Evolutionary conservation across 2,329 filamentous ascomycete species (phyloP).

Genomic region (Fusarium sp.): DNA sequence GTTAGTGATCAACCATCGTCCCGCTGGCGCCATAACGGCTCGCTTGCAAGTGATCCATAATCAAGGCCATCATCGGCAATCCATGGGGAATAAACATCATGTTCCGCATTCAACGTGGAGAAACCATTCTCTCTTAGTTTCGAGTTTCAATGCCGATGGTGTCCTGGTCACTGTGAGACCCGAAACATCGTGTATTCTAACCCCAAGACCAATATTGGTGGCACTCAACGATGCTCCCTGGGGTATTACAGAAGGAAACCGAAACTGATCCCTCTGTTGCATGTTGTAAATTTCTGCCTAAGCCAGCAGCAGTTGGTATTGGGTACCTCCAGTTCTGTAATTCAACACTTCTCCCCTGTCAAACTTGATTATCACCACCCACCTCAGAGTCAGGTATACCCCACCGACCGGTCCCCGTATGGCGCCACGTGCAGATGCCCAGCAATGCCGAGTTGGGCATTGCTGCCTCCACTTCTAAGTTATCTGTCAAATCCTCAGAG

Average conservation of each 20-base stretch:
- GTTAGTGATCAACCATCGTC: conserved; percentile 6
- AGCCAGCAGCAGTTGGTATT: conserved; percentile 13
- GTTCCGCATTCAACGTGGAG: conserved; percentile 31
- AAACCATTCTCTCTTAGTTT: conserved; percentile 2
- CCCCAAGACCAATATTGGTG: not conserved
- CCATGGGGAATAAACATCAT: conserved; percentile 19
- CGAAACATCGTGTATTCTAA: not conserved
- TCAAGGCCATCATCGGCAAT: conserved; percentile 6
- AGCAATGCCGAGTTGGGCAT: conserved; percentile 36
- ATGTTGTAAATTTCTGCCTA: conserved; percentile 23
- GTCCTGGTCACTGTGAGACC: conserved; percentile 11
- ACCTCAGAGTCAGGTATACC: conserved; percentile 25
- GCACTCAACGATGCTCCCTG: not conserved
- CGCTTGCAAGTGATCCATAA: conserved; percentile 20
- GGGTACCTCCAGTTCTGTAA: not conserved
- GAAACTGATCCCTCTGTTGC: not conserved
- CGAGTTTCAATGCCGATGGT: conserved; percentile 6
- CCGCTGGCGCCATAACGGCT: conserved; percentile 1
- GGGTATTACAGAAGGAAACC: not conserved
- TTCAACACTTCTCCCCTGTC: conserved; percentile 14
- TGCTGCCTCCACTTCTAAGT: conserved; percentile 15
- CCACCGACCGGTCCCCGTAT: conserved; percentile 39
- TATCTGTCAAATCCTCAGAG: conserved; percentile 10
- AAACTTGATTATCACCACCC: conserved; percentile 32
- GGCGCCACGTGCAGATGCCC: conserved; percentile 42